These are phyloP conservation scores for Phanerodontia chrysosporium DNA, from an alignment of 768 basidiomycete genomes.

Conservation along the genomic window DNA sequence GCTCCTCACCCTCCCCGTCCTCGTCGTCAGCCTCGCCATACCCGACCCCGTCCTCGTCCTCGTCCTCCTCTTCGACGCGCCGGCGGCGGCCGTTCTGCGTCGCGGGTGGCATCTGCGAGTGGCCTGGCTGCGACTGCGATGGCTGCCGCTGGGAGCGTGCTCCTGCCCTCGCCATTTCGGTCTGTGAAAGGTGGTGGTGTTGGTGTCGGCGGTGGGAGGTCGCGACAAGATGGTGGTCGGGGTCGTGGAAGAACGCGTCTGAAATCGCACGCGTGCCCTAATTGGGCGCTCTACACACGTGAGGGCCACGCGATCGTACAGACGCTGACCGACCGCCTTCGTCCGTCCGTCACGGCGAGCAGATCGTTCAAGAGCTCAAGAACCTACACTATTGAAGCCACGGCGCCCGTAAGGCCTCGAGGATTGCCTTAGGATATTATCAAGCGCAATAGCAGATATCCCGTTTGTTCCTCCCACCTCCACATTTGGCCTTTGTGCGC, in stretches of 20 bases:
- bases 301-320: no score
- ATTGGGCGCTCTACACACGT: background rate
- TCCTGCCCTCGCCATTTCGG: conserved; percentile 29
- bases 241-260: background rate
- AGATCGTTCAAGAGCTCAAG: no score
- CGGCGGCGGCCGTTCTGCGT: conserved; percentile 23
- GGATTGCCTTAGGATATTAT: no score
- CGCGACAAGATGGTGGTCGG: background rate
- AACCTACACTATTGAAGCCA: no score
- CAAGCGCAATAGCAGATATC: no score
- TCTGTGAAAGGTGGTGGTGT: background rate
- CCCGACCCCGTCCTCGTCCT: conserved; percentile 34
- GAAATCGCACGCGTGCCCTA: background rate
- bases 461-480: no score
- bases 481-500: no score
- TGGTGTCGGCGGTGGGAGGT: background rate
- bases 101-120: conserved; percentile 16
- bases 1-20: conserved; percentile 32
- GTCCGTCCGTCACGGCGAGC: no score
- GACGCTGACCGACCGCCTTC: no score
- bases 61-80: conserved; percentile 29
- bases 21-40: conserved; percentile 30
- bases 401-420: no score
- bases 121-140: conserved; percentile 39
- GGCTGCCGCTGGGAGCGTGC: conserved; percentile 38